A percentile compares a stretch with the other conserved stretches of the same genome.
phyloP scores from a whole-genome alignment of 352 stramenopile species.

The Aphanomyces astaci region DNA sequence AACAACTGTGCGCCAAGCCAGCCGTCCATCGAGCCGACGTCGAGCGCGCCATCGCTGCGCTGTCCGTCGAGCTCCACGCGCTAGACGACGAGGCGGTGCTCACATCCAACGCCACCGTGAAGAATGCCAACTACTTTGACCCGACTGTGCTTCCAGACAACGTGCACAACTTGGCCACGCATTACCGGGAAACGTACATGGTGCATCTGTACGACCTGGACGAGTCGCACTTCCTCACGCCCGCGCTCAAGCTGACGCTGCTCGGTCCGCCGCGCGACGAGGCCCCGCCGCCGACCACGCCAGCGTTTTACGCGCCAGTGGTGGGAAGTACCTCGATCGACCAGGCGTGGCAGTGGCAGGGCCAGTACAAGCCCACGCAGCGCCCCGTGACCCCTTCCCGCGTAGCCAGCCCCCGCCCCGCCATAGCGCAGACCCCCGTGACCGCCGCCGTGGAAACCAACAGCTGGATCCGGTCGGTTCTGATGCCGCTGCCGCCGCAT shows the following conservation, averaged over 20 bases:
- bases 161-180: conserved; percentile 28
- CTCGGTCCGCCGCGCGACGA: conserved; percentile 10
- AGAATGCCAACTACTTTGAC: conserved; percentile 27
- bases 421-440: conserved; percentile 55
- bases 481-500: not conserved
- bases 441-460: conserved; percentile 73
- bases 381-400: conserved; percentile 9
- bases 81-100: conserved; percentile 31
- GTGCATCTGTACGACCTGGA: conserved; percentile 45
- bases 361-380: conserved; percentile 38
- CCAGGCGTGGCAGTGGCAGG: conserved; percentile 67
- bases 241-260: conserved; percentile 7
- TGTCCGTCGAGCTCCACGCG: conserved; percentile 38
- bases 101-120: too few species aligned
- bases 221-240: conserved; percentile 48
- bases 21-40: conserved; percentile 44
- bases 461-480: conserved; percentile 52
- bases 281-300: conserved; percentile 18
- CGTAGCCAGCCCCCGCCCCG: conserved; percentile 20
- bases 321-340: conserved; percentile 31
- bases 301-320: conserved; percentile 9
- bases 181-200: conserved; percentile 44
- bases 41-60: conserved; percentile 31
- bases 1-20: conserved; percentile 40
- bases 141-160: conserved; percentile 38